Evolutionary conservation across 495 filamentous ascomycete species (phyloP).

Genomic region (Cetradonia linearis): DNA sequence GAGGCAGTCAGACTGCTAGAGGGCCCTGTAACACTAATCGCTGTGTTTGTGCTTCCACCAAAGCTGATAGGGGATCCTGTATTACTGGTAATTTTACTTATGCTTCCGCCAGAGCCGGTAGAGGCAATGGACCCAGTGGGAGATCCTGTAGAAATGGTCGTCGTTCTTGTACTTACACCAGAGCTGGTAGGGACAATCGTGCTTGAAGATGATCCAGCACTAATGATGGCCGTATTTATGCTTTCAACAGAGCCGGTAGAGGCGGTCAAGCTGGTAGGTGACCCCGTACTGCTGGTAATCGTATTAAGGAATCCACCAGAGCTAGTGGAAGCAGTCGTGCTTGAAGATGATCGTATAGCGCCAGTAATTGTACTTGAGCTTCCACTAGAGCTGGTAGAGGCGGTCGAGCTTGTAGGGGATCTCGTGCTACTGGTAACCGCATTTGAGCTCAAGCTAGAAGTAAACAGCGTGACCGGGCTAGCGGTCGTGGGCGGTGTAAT

Average conservation of each 20-base stretch:
- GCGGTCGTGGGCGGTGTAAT: background rate
- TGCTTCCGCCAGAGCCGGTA: background rate
- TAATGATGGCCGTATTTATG: background rate
- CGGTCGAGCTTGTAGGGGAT: too few relatives aligned
- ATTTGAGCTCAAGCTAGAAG: background rate
- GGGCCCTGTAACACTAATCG: background rate
- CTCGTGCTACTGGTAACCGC: too few relatives aligned
- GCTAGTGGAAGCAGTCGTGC: background rate
- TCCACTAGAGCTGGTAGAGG: background rate
- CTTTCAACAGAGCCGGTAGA: background rate
- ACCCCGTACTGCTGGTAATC: background rate
- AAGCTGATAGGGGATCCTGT: background rate
- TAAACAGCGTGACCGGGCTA: background rate
- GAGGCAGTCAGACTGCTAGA: too few relatives aligned
- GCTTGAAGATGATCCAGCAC: background rate
- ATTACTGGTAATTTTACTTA: background rate
- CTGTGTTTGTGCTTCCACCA: background rate
- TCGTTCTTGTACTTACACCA: background rate
- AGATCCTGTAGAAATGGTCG: background rate
- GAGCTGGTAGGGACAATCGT: background rate
- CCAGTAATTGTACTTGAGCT: background rate
- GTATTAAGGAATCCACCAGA: background rate
- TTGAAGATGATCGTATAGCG: background rate
- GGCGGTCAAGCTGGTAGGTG: too few relatives aligned
- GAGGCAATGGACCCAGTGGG: background rate